phyloP scores from a whole-genome alignment of 345 rosid genomes.

The Conringia planisiliqua region DNA sequence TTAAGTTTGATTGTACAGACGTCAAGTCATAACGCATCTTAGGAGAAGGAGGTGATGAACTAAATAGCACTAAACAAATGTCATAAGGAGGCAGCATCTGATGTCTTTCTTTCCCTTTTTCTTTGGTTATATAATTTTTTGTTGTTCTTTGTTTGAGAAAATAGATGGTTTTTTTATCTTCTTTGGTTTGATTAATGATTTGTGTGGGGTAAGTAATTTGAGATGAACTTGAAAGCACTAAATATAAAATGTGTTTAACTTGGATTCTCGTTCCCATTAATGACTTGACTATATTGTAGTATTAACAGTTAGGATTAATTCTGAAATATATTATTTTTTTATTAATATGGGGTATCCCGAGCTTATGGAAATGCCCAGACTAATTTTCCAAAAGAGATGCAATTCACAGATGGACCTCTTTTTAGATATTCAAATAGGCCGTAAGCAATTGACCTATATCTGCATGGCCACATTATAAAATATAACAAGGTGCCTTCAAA shows the following conservation, averaged over 20 bases:
- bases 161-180: background rate
- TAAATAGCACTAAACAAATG: conserved; percentile 20
- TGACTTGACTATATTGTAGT: background rate
- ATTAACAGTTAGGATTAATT: too few species aligned
- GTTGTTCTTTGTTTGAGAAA: background rate
- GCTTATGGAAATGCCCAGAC: too few species aligned
- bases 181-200: conserved; percentile 1
- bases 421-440: too few species aligned
- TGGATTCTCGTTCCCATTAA: conserved; percentile 2
- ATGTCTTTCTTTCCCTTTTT: conserved; percentile 28
- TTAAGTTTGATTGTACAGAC: conserved; percentile 23
- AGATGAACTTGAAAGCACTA: conserved; percentile 12
- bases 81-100: conserved; percentile 26
- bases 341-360: too few species aligned
- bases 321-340: too few species aligned
- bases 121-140: background rate
- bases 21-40: conserved; percentile 25
- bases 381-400: too few species aligned
- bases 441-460: too few species aligned
- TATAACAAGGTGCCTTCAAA: too few species aligned
- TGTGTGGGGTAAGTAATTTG: background rate
- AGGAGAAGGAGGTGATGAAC: conserved; percentile 22
- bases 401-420: too few species aligned
- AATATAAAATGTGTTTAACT: background rate
- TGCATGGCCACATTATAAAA: too few species aligned